A percentile compares a stretch with the other conserved stretches of the same genome.
These are phyloP conservation scores for Hylodesmum podocarpum DNA, from an alignment of 306 rosid species.

Conservation along the genomic window DNA sequence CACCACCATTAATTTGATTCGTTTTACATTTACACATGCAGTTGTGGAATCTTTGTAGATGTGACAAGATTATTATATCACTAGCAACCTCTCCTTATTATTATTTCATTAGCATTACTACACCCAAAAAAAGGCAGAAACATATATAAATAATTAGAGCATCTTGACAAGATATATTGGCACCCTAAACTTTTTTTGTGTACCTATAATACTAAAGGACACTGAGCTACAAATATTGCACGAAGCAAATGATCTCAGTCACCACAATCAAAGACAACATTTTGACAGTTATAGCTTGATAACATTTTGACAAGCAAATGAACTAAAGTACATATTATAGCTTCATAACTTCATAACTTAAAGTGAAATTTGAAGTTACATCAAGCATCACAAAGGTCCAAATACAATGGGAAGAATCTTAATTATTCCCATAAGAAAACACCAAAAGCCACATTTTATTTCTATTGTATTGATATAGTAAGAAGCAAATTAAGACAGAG, in stretches of 20 bases:
- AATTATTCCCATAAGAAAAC: constrained; percentile 4
- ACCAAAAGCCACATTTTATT: constrained; percentile 19
- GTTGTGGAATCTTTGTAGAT: background rate
- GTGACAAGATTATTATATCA: background rate
- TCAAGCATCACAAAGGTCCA: background rate
- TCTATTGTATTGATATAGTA: background rate
- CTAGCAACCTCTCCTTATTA: too few species aligned
- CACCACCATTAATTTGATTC: constrained; percentile 4
- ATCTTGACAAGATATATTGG: background rate
- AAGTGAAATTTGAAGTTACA: background rate
- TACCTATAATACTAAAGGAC: too few species aligned
- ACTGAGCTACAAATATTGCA: too few species aligned
- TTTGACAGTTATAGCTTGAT: too few species aligned
- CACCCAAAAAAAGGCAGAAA: background rate
- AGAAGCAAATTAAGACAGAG: background rate
- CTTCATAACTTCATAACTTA: background rate
- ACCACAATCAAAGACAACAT: background rate
- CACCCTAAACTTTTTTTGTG: too few species aligned
- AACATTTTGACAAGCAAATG: too few species aligned
- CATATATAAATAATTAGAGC: background rate
- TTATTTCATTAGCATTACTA: background rate
- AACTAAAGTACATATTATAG: too few species aligned
- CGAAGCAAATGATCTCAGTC: background rate
- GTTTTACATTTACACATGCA: background rate
- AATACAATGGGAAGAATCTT: background rate